A percentile compares a stretch with the other conserved stretches of the same genome.
These are phyloP conservation scores for Linum usitatissimum DNA, from an alignment of 345 rosid genomes.

Conservation along the genomic window DNA sequence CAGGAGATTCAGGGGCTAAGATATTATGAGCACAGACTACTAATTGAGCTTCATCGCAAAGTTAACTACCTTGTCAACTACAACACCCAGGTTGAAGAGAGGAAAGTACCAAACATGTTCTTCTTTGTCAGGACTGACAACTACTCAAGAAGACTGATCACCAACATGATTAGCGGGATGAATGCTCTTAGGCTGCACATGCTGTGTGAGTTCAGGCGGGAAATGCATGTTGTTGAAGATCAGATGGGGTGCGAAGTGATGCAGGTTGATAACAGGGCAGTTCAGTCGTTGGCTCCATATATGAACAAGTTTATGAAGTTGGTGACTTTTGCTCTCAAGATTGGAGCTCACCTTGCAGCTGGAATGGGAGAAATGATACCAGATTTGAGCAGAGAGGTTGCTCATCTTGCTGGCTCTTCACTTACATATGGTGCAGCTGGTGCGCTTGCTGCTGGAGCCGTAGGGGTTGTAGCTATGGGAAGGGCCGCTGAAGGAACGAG, in stretches of 20 bases:
- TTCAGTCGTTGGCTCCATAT: slow-evolving; percentile 65
- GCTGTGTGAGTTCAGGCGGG: slow-evolving; percentile 76
- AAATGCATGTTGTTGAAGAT: slow-evolving; percentile 88
- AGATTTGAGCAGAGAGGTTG: slow-evolving; percentile 73
- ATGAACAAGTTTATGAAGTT: slow-evolving; percentile 80
- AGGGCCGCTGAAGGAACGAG: slow-evolving; percentile 24
- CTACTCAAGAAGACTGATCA: slow-evolving; percentile 74
- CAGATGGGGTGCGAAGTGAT: slow-evolving; percentile 80
- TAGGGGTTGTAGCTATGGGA: slow-evolving; percentile 49
- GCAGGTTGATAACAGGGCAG: slow-evolving; percentile 80
- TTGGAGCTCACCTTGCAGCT: slow-evolving; percentile 83
- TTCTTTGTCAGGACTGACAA: slow-evolving; percentile 69
- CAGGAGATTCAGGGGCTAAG: slow-evolving; percentile 94
- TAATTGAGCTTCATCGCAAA: slow-evolving; percentile 81
- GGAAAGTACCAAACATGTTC: slow-evolving; percentile 90
- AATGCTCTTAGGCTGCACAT: slow-evolving; percentile 74
- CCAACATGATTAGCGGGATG: slow-evolving; percentile 71
- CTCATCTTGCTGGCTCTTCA: slow-evolving; percentile 59
- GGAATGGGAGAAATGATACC: slow-evolving; percentile 96
- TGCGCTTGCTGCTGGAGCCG: slow-evolving; percentile 52
- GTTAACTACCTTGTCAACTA: slow-evolving; percentile 83
- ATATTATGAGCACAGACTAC: slow-evolving; percentile 78
- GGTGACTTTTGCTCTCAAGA: slow-evolving; percentile 74
- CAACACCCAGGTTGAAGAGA: slow-evolving; percentile 70
- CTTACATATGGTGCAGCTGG: slow-evolving; percentile 68